Percentiles rank a stretch among this genome's conserved stretches.
phyloP scores from a whole-genome alignment of 1,139 yeast genomes.

The Geotrichum citri-aurantii region DNA sequence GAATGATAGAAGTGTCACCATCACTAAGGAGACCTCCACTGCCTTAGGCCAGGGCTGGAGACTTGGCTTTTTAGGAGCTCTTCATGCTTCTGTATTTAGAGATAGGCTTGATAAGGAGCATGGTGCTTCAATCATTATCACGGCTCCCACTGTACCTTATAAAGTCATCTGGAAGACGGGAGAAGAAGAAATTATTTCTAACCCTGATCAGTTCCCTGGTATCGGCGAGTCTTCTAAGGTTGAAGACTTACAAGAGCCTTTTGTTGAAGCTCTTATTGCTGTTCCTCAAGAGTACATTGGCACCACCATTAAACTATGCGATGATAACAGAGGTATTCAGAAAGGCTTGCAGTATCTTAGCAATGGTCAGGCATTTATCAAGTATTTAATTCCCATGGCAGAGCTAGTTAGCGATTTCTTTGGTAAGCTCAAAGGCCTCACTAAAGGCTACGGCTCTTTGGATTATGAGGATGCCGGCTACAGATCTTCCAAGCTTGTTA shows the following conservation, averaged over 20 bases:
- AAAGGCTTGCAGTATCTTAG: conserved; percentile 70
- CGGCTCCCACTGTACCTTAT: conserved; percentile 96
- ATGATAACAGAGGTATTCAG: conserved; percentile 76
- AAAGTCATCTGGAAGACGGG: conserved; percentile 62
- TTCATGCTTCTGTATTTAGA: conserved; percentile 91
- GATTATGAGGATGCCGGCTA: conserved; percentile 96
- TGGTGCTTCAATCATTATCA: conserved; percentile 85
- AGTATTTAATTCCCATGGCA: conserved; percentile 77
- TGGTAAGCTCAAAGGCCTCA: conserved; percentile 83
- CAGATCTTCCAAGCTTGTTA: conserved; percentile 69
- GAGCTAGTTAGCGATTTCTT: conserved; percentile 92
- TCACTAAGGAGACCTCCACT: conserved; percentile 85
- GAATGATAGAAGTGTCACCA: conserved; percentile 85
- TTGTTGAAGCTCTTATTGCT: conserved; percentile 84
- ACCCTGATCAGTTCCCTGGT: conserved; percentile 91
- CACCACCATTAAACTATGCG: conserved; percentile 77
- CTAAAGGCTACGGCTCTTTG: conserved; percentile 88
- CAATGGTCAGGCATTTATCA: conserved; percentile 75
- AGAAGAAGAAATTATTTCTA: conserved; percentile 58
- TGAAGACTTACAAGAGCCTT: conserved; percentile 71
- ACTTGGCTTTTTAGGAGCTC: conserved; percentile 85
- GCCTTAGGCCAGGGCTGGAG: conserved; percentile 99
- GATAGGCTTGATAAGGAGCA: conserved; percentile 89
- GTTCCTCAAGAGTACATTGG: conserved; percentile 89
- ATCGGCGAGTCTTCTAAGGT: conserved; percentile 41